Conservation (phyloP, 2,329 filamentous ascomycete genomes). For the Arachnomyces sp. region DNA sequence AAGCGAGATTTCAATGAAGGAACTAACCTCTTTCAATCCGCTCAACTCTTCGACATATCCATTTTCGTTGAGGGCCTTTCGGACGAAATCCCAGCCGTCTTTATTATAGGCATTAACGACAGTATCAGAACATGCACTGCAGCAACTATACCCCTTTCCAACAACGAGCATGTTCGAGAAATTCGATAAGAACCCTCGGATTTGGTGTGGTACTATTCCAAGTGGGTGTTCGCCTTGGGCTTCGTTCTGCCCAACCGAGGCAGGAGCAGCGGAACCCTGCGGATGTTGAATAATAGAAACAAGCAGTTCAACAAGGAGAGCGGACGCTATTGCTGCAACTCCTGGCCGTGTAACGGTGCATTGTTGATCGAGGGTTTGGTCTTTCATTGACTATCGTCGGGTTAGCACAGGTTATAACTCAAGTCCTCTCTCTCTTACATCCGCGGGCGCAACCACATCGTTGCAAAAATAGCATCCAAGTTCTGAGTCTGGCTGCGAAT, state of each 20-base stretch:
- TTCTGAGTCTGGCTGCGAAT: slow-evolving; percentile 52
- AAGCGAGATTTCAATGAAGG: not conserved
- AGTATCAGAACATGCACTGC: slow-evolving; percentile 54
- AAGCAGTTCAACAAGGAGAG: slow-evolving; percentile 81
- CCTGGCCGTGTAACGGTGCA: slow-evolving; percentile 95
- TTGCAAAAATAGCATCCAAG: slow-evolving; percentile 98
- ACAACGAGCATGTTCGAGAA: slow-evolving; percentile 53
- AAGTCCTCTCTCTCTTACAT: slow-evolving; percentile 54
- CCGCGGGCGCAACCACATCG: slow-evolving; percentile 87
- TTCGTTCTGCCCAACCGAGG: slow-evolving; percentile 24
- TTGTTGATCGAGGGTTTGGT: slow-evolving; percentile 93
- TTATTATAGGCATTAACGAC: slow-evolving; percentile 47
- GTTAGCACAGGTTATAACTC: slow-evolving; percentile 18
- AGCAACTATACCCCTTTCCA: slow-evolving; percentile 53
- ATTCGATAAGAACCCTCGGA: slow-evolving; percentile 55
- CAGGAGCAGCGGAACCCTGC: slow-evolving; percentile 36
- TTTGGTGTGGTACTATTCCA: slow-evolving; percentile 54
- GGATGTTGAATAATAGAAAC: slow-evolving; percentile 85
- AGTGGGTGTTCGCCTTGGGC: slow-evolving; percentile 38
- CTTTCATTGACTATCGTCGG: slow-evolving; percentile 69
- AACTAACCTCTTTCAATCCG: slow-evolving; percentile 50
- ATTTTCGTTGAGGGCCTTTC: slow-evolving; percentile 51
- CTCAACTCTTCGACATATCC: slow-evolving; percentile 58
- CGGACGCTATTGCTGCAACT: slow-evolving; percentile 84
- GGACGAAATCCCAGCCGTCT: slow-evolving; percentile 55